Percentiles rank a stretch among this genome's conserved stretches.
Conservation (phyloP, 2,329 filamentous ascomycete species). For the Coniochaeta sp. region DNA sequence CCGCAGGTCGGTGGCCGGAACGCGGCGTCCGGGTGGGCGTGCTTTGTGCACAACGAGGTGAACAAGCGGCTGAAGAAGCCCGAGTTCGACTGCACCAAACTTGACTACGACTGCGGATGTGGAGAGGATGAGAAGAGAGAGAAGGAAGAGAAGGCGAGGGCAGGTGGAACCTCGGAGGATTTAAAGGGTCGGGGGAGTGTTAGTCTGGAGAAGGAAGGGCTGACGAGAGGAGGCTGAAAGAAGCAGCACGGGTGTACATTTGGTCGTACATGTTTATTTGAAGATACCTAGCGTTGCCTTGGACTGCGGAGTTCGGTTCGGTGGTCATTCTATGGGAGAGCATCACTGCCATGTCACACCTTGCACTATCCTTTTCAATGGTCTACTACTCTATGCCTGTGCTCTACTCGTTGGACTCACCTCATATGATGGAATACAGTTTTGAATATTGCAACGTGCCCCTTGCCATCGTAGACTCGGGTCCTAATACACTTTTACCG, state of each 20-base stretch:
- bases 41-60: conserved; percentile 60
- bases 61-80: conserved; percentile 57
- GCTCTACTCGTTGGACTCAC: too few relatives aligned
- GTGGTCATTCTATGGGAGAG: background rate
- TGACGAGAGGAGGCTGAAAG: conserved; percentile 13
- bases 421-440: too few relatives aligned
- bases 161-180: conserved; percentile 16
- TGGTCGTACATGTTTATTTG: background rate
- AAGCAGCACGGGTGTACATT: background rate
- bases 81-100: conserved; percentile 57
- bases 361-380: background rate
- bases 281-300: background rate
- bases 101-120: conserved; percentile 67
- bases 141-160: conserved; percentile 20
- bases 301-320: background rate
- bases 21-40: conserved; percentile 60
- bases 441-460: too few relatives aligned
- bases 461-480: too few relatives aligned
- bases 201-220: conserved; percentile 12
- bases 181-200: conserved; percentile 13
- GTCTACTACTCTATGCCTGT: background rate
- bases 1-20: conserved; percentile 59
- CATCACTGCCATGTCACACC: background rate
- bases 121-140: conserved; percentile 53
- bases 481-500: too few relatives aligned